phyloP scores from a whole-genome alignment of 2,329 filamentous ascomycete genomes.

The Trichoderma brevicompactum region DNA sequence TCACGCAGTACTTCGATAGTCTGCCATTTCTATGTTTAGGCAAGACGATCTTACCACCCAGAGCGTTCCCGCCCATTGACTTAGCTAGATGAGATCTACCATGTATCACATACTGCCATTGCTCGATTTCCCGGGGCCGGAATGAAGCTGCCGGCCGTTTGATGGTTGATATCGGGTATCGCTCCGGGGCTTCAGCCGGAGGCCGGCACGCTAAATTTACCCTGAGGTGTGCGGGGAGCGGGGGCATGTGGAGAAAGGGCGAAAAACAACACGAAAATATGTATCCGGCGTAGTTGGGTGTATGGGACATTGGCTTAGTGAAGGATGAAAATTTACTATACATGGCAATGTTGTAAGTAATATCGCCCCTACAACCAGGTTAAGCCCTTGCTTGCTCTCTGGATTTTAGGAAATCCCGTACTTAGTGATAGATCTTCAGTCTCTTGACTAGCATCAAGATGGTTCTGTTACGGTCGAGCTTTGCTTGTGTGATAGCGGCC shows the following conservation, averaged over 20 bases:
- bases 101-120: neutral
- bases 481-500: neutral
- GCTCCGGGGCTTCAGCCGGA: slow-evolving; percentile 4
- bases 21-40: too few species aligned
- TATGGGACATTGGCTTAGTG: neutral
- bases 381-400: neutral
- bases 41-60: too few species aligned
- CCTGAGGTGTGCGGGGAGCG: neutral
- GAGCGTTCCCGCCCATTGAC: too few species aligned
- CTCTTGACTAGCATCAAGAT: neutral
- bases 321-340: neutral
- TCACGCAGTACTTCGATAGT: too few species aligned
- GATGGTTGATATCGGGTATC: neutral
- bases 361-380: neutral
- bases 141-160: neutral
- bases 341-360: neutral
- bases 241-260: neutral
- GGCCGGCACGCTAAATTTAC: neutral
- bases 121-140: neutral
- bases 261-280: neutral
- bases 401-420: neutral
- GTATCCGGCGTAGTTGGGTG: neutral
- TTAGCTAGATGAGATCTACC: neutral
- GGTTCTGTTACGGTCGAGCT: neutral
- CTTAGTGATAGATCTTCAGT: neutral